Evolutionary conservation across 1,284 basidiomycete species (phyloP).

Genomic region (Malassezia brasiliensis): DNA sequence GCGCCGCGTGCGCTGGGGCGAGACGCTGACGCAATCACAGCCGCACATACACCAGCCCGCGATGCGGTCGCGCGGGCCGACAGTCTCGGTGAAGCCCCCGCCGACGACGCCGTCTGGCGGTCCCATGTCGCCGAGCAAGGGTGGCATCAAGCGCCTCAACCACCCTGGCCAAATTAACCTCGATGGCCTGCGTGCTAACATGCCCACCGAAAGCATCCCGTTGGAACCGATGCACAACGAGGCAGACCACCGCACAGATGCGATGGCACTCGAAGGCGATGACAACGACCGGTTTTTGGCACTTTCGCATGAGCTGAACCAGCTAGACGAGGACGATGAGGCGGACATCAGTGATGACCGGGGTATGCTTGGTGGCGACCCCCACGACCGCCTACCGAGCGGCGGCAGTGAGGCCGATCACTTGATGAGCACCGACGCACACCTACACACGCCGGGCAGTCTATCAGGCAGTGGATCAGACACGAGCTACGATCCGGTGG

Average conservation of each 20-base stretch:
- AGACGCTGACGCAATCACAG: neutral
- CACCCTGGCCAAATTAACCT: slow-evolving; percentile 43
- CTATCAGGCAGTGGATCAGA: slow-evolving; percentile 17
- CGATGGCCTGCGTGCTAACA: slow-evolving; percentile 21
- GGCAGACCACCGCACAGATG: neutral
- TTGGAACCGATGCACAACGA: neutral
- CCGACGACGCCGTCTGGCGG: neutral
- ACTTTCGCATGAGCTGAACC: slow-evolving; percentile 11
- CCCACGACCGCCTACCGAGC: slow-evolving; percentile 17
- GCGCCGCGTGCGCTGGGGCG: slow-evolving; percentile 3
- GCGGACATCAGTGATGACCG: slow-evolving; percentile 12
- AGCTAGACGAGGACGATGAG: neutral
- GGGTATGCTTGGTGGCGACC: slow-evolving; percentile 26
- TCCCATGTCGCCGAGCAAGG: neutral
- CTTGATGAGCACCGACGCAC: neutral
- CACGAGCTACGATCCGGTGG: slow-evolving; percentile 40
- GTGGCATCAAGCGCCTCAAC: slow-evolving; percentile 23
- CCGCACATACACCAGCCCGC: neutral
- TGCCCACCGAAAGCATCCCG: neutral
- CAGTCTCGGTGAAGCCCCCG: neutral
- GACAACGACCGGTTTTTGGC: slow-evolving; percentile 4
- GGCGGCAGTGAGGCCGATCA: neutral
- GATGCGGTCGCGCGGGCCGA: neutral
- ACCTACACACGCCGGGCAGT: neutral
- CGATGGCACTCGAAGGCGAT: slow-evolving; percentile 8